Conservation (phyloP, 2,329 filamentous ascomycete genomes). For the Tothia fuscella region DNA sequence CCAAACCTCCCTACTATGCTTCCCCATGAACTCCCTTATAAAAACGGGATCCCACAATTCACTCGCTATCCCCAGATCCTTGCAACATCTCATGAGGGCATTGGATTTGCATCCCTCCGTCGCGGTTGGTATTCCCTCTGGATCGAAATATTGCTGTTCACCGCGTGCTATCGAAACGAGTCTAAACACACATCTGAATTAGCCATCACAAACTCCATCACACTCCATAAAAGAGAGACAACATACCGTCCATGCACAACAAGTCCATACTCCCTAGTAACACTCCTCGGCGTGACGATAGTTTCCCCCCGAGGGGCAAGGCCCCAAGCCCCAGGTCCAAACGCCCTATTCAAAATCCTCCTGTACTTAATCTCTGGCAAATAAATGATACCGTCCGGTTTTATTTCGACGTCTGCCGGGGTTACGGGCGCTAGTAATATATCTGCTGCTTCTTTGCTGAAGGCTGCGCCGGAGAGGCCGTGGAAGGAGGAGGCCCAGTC, state of each 20-base stretch:
- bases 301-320: slow-evolving; percentile 78
- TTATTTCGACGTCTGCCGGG: slow-evolving; percentile 79
- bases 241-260: slow-evolving; percentile 74
- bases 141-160: slow-evolving; percentile 85
- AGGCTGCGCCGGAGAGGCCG: slow-evolving; percentile 59
- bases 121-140: slow-evolving; percentile 83
- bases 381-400: slow-evolving; percentile 93
- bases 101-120: slow-evolving; percentile 97
- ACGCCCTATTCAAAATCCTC: slow-evolving; percentile 76
- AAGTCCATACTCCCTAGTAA: slow-evolving; percentile 87
- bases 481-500: slow-evolving; percentile 82
- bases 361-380: slow-evolving; percentile 97
- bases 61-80: slow-evolving; percentile 86
- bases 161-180: slow-evolving; percentile 86
- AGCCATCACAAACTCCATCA: slow-evolving; percentile 6
- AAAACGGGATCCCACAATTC: slow-evolving; percentile 95
- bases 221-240: not conserved
- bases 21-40: slow-evolving; percentile 68
- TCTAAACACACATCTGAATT: slow-evolving; percentile 33
- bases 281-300: slow-evolving; percentile 66
- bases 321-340: slow-evolving; percentile 93
- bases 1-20: slow-evolving; percentile 67
- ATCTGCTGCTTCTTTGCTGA: slow-evolving; percentile 55
- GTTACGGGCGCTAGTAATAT: slow-evolving; percentile 57
- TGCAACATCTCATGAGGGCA: slow-evolving; percentile 95